Base-by-base conservation (phyloP, 2,329 filamentous ascomycete species). In the Fusarium continuum region DNA sequence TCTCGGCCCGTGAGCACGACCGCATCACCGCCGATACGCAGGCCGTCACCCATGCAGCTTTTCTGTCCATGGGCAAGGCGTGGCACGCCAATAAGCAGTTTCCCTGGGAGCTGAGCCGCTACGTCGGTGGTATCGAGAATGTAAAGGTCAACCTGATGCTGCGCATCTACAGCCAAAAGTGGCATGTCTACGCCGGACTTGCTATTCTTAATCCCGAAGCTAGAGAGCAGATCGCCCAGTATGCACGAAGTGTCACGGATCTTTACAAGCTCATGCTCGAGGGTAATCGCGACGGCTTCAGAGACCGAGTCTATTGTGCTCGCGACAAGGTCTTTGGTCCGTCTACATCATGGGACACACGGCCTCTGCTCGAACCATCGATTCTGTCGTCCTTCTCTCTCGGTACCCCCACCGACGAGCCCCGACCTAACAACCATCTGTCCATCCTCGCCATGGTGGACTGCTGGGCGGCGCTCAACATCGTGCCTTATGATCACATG, bases 401-500 rank as follows among this genome's bases (percentile, higher is more conserved):
- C 2, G 91, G 91, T 29, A 87, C 89, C 53, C 86, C 86, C 4
- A 68, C 85, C 81, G 84, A 89, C 71, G 81, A 64, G 72, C 78
- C 65, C 70, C 85, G 92, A 17, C 92, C 90, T 48, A 99, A 99
- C 79, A 99, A 95, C 74, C 96, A 99, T 77, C 84, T 99, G 25
- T 93, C 89, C 74, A 83, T 99, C 54, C 84, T 99, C 38, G 95
- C 93, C 40, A 99, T 99, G 87, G 96, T 98, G 36, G 95, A 99
- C 79, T 98, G 94, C 79, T 99, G 95, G 95, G 95, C 91, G 74
- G 91, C 92, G 67, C 84, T 98, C 39, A 91, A 88, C 28, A 99
- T 97, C 70, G 91, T 96, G 41, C 95, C 95, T 1, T 99, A 99
- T 76, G 94, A 99, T 77, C 96, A 99, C 81, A 99, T 99, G 93